Conservation (phyloP, 306 rosid species). For the Fagus crenata region DNA sequence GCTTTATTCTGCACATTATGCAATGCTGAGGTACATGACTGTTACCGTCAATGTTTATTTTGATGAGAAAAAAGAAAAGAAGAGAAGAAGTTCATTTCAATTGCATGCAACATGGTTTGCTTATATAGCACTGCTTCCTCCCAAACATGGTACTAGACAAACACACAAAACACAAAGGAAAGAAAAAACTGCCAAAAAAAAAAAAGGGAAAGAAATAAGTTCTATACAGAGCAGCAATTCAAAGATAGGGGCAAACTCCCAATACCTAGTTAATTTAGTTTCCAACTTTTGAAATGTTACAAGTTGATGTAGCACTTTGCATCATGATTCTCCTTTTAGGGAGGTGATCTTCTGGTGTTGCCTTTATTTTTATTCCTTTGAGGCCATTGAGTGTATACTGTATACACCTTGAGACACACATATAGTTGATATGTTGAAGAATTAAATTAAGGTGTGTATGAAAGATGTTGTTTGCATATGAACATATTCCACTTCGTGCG, state of each 20-base stretch:
- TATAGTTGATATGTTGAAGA: neutral
- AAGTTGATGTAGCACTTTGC: neutral
- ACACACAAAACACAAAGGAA: neutral
- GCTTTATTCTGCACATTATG: slow-evolving; percentile 82
- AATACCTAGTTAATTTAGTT: neutral
- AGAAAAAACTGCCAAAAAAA: neutral
- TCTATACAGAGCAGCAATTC: neutral
- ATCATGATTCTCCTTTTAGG: neutral
- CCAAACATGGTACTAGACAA: slow-evolving; percentile 14
- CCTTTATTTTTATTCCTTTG: too few species aligned
- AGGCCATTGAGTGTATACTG: neutral
- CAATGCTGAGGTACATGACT: slow-evolving; percentile 65
- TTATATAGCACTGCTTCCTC: neutral
- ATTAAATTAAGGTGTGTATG: neutral
- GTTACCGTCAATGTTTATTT: slow-evolving; percentile 24
- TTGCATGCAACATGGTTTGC: neutral
- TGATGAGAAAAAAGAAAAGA: neutral
- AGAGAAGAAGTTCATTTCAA: neutral
- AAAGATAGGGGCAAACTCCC: neutral
- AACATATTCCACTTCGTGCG: neutral
- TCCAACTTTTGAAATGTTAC: neutral
- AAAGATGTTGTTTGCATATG: neutral
- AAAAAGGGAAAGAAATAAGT: too few species aligned
- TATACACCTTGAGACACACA: neutral
- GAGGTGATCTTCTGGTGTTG: neutral